Evolutionary conservation across 176 grass and related monocot genomes (phyloP).

Genomic region (Carex parvula): DNA sequence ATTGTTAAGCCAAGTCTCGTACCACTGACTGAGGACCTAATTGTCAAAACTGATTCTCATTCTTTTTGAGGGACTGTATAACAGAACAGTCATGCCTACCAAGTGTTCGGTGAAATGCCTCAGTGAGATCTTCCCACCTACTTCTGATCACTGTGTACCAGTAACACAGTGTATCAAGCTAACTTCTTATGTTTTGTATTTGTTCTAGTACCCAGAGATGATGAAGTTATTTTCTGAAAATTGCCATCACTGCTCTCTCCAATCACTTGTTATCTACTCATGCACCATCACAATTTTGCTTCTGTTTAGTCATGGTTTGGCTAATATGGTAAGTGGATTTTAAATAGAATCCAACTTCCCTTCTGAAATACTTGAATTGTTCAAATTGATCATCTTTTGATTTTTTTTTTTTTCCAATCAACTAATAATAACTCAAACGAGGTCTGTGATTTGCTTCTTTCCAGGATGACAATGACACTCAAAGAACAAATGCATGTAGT

Average conservation of each 20-base stretch:
- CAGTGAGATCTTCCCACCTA: background rate
- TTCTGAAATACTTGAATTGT: background rate
- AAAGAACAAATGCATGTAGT: constrained; percentile 27
- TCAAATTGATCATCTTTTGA: background rate
- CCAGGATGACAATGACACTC: background rate
- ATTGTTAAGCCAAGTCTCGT: background rate
- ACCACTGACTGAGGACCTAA: background rate
- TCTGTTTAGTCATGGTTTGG: background rate
- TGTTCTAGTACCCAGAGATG: background rate
- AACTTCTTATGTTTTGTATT: background rate
- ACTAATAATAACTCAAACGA: background rate
- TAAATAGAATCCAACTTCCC: background rate
- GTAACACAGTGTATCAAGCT: background rate
- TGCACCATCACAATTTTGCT: background rate
- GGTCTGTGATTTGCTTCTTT: background rate
- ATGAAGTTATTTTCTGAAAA: background rate
- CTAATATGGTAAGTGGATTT: background rate
- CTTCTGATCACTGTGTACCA: background rate
- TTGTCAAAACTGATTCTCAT: background rate
- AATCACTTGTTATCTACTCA: background rate
- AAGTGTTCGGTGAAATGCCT: background rate
- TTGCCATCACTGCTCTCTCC: background rate
- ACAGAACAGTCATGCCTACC: background rate
- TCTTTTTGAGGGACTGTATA: background rate
- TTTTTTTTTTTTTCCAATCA: background rate